These are phyloP conservation scores for Carex parvula DNA, from an alignment of 176 grass and related monocot species.

Conservation along the genomic window DNA sequence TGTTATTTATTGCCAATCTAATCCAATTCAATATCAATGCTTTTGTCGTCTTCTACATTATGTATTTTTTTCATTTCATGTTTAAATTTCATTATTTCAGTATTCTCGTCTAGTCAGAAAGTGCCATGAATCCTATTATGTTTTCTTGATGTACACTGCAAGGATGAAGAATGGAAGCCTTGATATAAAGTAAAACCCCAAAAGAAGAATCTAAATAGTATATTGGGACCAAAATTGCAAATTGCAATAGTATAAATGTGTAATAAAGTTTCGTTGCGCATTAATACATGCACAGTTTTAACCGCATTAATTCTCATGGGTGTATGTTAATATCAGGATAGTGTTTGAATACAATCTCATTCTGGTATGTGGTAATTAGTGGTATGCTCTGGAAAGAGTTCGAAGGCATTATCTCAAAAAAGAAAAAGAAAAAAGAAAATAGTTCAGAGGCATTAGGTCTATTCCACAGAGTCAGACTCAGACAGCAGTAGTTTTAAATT, in stretches of 20 bases:
- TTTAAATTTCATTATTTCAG: neutral
- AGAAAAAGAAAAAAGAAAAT: neutral
- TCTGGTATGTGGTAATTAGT: neutral
- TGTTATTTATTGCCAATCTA: slow-evolving; percentile 22
- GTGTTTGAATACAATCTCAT: neutral
- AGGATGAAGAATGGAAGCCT: neutral
- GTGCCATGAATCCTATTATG: slow-evolving; percentile 20
- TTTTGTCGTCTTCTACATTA: neutral
- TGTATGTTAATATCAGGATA: neutral
- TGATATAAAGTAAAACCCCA: slow-evolving; percentile 1
- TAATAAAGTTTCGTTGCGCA: neutral
- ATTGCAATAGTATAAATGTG: neutral
- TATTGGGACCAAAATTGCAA: neutral
- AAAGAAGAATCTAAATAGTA: neutral
- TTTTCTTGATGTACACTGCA: slow-evolving; percentile 24
- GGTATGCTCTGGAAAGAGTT: slow-evolving; percentile 20
- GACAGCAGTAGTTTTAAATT: neutral
- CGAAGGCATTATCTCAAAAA: neutral
- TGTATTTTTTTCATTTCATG: neutral
- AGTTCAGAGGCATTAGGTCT: neutral
- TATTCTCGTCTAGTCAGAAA: slow-evolving; percentile 4
- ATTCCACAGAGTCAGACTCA: neutral
- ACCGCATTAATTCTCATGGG: neutral
- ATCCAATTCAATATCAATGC: slow-evolving; percentile 20
- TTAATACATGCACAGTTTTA: neutral